Conservation (phyloP, 208 protist genomes). For the Naegleria gruberi region DNA sequence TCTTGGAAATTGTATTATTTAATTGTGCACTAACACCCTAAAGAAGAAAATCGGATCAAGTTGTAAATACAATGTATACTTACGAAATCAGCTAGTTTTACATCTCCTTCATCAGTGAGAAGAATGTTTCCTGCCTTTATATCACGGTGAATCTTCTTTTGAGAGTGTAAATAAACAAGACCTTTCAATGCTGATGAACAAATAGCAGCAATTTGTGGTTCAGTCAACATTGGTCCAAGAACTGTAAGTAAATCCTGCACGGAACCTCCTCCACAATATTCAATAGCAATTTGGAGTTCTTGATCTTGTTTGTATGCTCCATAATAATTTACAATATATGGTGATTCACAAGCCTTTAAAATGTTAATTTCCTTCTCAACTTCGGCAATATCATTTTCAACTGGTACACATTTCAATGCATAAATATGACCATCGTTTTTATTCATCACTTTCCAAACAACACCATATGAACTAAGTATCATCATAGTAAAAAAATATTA, state of each 20-base stretch:
- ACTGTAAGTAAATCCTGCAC: not conserved
- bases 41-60: not conserved
- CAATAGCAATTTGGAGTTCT: constrained; percentile 73
- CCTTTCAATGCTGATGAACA: not conserved
- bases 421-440: not conserved
- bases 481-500: not conserved
- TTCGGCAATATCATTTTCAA: constrained; percentile 26
- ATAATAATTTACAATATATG: constrained; percentile 26
- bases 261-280: constrained; percentile 76
- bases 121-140: constrained; percentile 84
- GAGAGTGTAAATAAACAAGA: constrained; percentile 72
- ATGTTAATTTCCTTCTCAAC: constrained; percentile 28
- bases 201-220: constrained; percentile 24
- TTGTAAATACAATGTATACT: constrained; percentile 19
- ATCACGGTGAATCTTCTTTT: constrained; percentile 78
- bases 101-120: constrained; percentile 67
- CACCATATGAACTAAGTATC: constrained; percentile 10
- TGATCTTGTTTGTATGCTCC: constrained; percentile 14
- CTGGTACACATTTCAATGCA: constrained; percentile 10
- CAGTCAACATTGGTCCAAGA: not conserved
- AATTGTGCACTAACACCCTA: constrained; percentile 49
- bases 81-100: constrained; percentile 78
- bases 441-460: constrained; percentile 18
- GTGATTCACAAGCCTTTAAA: constrained; percentile 8
- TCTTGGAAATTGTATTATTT: constrained; percentile 44